Percentiles rank a stretch among this genome's conserved stretches.
Evolutionary conservation across 176 grass and related monocot species (phyloP).

Genomic region (Oryza longistaminata): DNA sequence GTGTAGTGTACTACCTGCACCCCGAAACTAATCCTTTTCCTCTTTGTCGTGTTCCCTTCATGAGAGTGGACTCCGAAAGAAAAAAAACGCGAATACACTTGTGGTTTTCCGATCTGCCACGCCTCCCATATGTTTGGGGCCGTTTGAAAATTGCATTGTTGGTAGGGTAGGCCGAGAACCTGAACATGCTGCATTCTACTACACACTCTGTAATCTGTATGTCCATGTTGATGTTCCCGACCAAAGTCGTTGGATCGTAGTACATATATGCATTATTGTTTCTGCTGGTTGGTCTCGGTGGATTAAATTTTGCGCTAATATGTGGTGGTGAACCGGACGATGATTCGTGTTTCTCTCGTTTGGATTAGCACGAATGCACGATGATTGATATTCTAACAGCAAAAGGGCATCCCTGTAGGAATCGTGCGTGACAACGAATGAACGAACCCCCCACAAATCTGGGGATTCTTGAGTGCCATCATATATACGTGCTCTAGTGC

Average conservation of each 20-base stretch:
- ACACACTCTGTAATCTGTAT: not conserved
- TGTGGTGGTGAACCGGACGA: not conserved
- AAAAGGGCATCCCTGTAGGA: not conserved
- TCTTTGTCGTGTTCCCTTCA: not conserved
- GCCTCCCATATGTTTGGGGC: not conserved
- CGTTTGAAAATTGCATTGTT: not conserved
- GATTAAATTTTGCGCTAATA: not conserved
- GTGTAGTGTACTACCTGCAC: not conserved
- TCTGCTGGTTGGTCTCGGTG: not conserved
- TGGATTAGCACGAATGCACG: not conserved
- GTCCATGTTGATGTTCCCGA: not conserved
- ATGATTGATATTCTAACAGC: not conserved
- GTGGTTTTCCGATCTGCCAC: not conserved
- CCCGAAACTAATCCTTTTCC: not conserved
- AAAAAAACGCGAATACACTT: not conserved
- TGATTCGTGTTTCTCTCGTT: not conserved
- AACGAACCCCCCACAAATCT: not conserved
- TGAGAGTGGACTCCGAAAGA: not conserved
- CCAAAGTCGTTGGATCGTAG: not conserved
- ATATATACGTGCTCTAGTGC: too few species aligned
- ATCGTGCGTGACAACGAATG: not conserved
- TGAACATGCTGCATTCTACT: not conserved
- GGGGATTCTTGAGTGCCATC: not conserved
- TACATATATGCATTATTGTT: not conserved
- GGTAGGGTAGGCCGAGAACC: not conserved